A percentile compares a stretch with the other conserved stretches of the same genome.
Conservation (phyloP, 345 rosid species). For the Eucalyptus polyanthemos region DNA sequence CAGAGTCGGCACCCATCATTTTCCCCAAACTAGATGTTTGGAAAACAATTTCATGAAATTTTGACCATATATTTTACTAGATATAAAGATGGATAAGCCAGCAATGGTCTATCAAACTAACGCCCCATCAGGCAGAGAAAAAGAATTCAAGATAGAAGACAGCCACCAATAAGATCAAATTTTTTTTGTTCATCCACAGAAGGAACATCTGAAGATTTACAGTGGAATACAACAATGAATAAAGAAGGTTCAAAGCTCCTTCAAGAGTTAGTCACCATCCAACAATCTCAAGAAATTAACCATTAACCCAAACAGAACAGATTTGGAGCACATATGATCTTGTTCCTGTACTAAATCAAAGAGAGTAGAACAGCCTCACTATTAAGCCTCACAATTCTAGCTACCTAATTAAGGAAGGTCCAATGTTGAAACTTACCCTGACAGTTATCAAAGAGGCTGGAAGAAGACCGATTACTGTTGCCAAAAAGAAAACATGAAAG, state of each 20-base stretch:
- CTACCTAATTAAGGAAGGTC: background rate
- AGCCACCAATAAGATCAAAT: background rate
- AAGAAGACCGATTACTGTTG: slow-evolving; percentile 80
- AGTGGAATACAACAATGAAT: background rate
- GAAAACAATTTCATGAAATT: background rate
- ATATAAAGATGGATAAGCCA: background rate
- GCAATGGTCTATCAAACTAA: background rate
- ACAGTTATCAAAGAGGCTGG: slow-evolving; percentile 95
- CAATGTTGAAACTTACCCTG: slow-evolving; percentile 37
- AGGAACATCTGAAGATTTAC: background rate
- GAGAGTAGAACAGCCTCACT: background rate
- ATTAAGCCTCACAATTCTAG: background rate
- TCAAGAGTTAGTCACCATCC: background rate
- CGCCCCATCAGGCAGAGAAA: background rate
- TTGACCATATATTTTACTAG: background rate
- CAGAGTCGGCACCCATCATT: background rate
- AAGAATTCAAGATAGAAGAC: background rate
- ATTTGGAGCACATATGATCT: background rate
- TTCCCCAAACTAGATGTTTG: background rate
- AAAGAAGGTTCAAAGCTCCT: background rate
- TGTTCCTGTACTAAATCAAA: background rate
- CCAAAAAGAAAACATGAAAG: slow-evolving; percentile 85
- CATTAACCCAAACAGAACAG: background rate
- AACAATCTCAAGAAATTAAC: background rate
- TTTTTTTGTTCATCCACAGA: background rate